Conservation (phyloP, 176 grass and related monocot genomes). For the Phoenix dactylifera region DNA sequence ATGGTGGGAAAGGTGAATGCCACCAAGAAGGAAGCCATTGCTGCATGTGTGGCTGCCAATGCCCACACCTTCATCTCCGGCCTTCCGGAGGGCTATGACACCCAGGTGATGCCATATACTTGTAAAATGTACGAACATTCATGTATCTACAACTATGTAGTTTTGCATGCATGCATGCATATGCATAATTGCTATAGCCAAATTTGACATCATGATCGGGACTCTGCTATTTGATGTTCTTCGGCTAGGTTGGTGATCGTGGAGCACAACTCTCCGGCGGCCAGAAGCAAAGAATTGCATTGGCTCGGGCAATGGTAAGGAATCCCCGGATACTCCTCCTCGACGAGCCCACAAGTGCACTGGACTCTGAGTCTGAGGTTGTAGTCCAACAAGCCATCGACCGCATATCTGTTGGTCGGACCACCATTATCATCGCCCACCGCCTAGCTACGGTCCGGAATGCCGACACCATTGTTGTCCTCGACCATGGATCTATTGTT, state of each 20-base stretch:
- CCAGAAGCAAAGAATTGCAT: constrained; percentile 63
- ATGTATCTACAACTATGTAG: no score
- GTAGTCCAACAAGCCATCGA: constrained; percentile 58
- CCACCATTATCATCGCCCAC: constrained; percentile 50
- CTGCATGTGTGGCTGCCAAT: constrained; percentile 40
- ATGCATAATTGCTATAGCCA: no score
- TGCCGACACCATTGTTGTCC: constrained; percentile 43
- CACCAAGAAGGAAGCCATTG: constrained; percentile 33
- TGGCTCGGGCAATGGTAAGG: constrained; percentile 49
- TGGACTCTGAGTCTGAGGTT: constrained; percentile 56
- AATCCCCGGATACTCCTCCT: constrained; percentile 55
- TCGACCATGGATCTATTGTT: constrained; percentile 40
- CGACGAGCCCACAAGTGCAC: constrained; percentile 64
- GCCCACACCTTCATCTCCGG: constrained; percentile 42
- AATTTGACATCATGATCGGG: no score
- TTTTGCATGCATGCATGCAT: no score
- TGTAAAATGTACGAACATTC: no score
- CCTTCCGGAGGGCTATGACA: constrained; percentile 54
- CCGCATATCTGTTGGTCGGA: constrained; percentile 31
- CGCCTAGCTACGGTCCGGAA: constrained; percentile 50
- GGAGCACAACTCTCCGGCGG: constrained; percentile 54
- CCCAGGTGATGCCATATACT: constrained; percentile 27
- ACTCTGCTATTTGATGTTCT: no score
- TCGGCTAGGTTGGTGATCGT: constrained; percentile 47
- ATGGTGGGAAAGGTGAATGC: constrained; percentile 57